These are phyloP conservation scores for Starmerella vaccinii DNA, from an alignment of 805 yeast species.

Conservation along the genomic window DNA sequence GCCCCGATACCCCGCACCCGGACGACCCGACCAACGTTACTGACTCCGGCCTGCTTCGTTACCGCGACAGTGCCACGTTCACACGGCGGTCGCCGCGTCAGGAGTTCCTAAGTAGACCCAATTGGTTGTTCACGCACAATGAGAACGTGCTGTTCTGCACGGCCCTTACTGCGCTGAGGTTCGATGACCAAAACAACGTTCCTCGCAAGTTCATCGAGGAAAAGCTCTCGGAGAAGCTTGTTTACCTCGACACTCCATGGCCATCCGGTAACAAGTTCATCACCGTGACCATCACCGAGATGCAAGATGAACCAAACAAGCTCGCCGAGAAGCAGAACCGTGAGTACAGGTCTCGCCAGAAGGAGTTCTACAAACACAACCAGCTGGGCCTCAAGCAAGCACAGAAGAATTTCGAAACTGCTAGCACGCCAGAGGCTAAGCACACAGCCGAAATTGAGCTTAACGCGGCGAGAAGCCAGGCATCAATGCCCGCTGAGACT, in stretches of 20 bases:
- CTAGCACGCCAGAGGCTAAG: slow-evolving; percentile 4
- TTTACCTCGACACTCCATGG: slow-evolving; percentile 19
- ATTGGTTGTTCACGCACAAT: slow-evolving; percentile 21
- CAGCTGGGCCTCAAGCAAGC: slow-evolving; percentile 11
- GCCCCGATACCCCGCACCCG: neutral
- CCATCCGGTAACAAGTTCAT: slow-evolving; percentile 19
- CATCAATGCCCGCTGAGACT: slow-evolving; percentile 12
- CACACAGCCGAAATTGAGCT: slow-evolving; percentile 5
- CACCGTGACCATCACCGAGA: slow-evolving; percentile 11
- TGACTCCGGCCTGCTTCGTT: neutral
- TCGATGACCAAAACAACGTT: slow-evolving; percentile 21
- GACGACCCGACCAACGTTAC: neutral
- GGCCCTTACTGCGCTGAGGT: slow-evolving; percentile 17
- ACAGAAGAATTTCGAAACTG: slow-evolving; percentile 6
- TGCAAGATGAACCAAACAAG: slow-evolving; percentile 10
- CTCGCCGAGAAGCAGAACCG: slow-evolving; percentile 11
- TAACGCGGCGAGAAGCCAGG: slow-evolving; percentile 13
- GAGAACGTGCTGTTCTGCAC: slow-evolving; percentile 22
- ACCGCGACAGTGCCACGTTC: neutral
- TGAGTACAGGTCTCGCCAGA: slow-evolving; percentile 15
- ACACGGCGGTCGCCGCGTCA: slow-evolving; percentile 9
- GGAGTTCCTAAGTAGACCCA: slow-evolving; percentile 22
- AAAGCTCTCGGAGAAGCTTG: slow-evolving; percentile 18
- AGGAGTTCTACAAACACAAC: slow-evolving; percentile 14
- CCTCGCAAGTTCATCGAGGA: slow-evolving; percentile 24